Conservation (phyloP, 495 filamentous ascomycete genomes). For the Lineolata rhizophorae region DNA sequence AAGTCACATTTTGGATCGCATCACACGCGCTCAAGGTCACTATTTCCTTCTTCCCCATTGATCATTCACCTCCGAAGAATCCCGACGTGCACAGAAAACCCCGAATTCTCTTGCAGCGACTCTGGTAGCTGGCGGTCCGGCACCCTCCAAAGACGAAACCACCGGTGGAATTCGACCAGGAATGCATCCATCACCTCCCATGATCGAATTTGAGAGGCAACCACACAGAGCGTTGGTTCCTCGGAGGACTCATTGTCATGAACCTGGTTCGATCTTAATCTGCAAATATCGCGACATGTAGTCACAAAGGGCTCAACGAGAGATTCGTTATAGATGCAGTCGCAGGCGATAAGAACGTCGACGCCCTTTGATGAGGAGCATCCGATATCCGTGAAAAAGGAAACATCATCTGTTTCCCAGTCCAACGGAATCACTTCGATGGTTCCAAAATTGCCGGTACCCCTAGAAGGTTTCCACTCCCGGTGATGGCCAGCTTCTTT, state of each 20-base stretch:
- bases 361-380: too few relatives aligned
- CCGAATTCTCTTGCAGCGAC: conserved; percentile 33
- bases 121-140: conserved; percentile 34
- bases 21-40: too few relatives aligned
- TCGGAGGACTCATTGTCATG: conserved; percentile 28
- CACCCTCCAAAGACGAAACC: conserved; percentile 61
- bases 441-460: conserved; percentile 2
- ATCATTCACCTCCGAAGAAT: too few relatives aligned
- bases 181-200: conserved; percentile 70
- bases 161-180: conserved; percentile 38
- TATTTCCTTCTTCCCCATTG: too few relatives aligned
- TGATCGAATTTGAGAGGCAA: conserved; percentile 71
- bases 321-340: conserved; percentile 23
- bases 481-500: background rate
- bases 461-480: conserved; percentile 2
- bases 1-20: too few relatives aligned
- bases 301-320: conserved; percentile 65
- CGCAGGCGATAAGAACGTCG: conserved; percentile 27
- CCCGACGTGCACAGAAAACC: conserved; percentile 47
- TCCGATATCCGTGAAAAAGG: conserved; percentile 8
- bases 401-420: conserved; percentile 36
- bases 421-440: conserved; percentile 35
- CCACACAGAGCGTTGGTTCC: conserved; percentile 34
- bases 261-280: too few relatives aligned
- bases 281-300: conserved; percentile 59